A percentile compares a stretch with the other conserved stretches of the same genome.
Conservation (phyloP, 495 filamentous ascomycete species). For the Podospora pseudocomata region DNA sequence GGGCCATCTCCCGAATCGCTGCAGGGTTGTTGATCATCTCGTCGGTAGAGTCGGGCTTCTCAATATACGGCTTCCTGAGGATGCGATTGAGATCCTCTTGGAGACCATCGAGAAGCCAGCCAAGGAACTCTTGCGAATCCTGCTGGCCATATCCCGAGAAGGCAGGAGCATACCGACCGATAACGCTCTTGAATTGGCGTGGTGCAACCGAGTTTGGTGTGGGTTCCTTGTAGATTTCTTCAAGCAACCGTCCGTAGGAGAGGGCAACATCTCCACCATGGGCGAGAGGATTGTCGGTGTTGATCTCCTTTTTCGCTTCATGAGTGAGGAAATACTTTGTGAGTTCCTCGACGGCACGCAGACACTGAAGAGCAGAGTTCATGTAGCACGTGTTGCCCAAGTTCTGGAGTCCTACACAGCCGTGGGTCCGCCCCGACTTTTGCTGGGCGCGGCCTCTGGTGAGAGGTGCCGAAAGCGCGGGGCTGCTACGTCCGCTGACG, state of each 20-base stretch:
- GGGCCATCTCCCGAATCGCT: conserved; percentile 75
- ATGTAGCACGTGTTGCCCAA: conserved; percentile 98
- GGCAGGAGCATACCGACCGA: conserved; percentile 73
- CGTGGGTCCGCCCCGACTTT: conserved; percentile 57
- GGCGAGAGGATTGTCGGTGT: conserved; percentile 75
- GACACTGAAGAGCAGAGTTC: conserved; percentile 94
- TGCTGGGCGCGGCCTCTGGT: conserved; percentile 65
- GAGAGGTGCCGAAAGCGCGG: conserved; percentile 51
- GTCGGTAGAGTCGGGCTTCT: conserved; percentile 96
- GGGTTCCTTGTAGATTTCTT: conserved; percentile 65
- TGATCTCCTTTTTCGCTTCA: conserved; percentile 73
- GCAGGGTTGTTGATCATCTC: conserved; percentile 84
- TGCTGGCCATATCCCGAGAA: conserved; percentile 96
- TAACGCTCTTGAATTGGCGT: conserved; percentile 69
- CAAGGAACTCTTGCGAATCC: conserved; percentile 96
- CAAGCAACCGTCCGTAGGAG: conserved; percentile 69
- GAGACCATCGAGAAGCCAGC: conserved; percentile 88
- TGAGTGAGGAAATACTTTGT: conserved; percentile 82
- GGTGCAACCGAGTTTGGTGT: conserved; percentile 64
- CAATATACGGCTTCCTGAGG: conserved; percentile 92
- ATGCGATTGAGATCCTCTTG: conserved; percentile 95
- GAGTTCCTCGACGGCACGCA: conserved; percentile 86
- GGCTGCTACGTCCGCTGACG: conserved; percentile 61
- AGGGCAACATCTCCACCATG: conserved; percentile 80
- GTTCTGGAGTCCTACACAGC: conserved; percentile 79